phyloP scores from a whole-genome alignment of 257 asterid species.

The Scutellaria baicalensis region DNA sequence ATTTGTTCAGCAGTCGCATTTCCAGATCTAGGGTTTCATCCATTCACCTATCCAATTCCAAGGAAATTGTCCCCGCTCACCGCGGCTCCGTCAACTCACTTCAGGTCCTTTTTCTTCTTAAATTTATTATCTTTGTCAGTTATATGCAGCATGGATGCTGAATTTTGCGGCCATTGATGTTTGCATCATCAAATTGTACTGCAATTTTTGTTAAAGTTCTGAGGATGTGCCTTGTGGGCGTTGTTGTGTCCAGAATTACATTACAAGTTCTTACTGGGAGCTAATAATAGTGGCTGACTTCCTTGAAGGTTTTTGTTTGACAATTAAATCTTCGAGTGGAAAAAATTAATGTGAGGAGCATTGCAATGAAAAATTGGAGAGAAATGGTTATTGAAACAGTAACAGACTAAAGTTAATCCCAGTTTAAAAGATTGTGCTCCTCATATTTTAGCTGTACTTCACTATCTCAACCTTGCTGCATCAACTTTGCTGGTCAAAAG shows the following conservation, averaged over 20 bases:
- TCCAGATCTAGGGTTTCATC: conserved; percentile 57
- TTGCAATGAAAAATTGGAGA: background rate
- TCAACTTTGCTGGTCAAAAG: background rate
- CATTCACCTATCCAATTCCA: conserved; percentile 81
- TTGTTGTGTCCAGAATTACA: background rate
- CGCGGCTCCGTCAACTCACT: conserved; percentile 88
- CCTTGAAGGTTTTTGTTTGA: background rate
- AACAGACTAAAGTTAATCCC: background rate
- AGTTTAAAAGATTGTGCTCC: background rate
- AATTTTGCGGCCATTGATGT: background rate
- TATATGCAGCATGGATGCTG: conserved; percentile 3
- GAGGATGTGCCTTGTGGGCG: background rate
- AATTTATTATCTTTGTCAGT: background rate
- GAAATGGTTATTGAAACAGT: background rate
- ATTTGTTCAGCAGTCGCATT: conserved; percentile 63
- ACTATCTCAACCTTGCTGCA: background rate
- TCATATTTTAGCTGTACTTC: background rate
- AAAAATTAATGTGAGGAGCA: background rate
- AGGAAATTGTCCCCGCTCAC: conserved; percentile 84
- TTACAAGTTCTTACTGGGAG: background rate
- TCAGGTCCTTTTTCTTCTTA: conserved; percentile 44
- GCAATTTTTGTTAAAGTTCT: background rate
- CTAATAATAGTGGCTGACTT: background rate
- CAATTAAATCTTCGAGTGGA: background rate
- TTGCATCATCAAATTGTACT: background rate